Base-by-base conservation (phyloP, 2,329 filamentous ascomycete species). In the Diaporthe ampelina region DNA sequence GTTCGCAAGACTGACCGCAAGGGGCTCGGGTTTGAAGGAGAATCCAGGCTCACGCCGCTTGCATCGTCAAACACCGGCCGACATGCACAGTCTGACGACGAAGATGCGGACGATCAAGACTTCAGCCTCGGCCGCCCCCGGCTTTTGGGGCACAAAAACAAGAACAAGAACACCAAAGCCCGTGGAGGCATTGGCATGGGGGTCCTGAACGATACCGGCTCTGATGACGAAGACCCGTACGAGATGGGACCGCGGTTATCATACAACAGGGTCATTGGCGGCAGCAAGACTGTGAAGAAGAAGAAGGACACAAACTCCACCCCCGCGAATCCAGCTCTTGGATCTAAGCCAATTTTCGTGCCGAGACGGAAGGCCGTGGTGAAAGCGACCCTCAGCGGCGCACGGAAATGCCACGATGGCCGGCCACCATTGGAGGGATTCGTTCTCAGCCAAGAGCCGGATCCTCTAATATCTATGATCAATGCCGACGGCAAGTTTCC, bases 161-260 rank as follows among this genome's bases (percentile, higher is more conserved):
- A 72, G 4, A 76, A 78, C 2, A 88, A 86, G 70, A 90, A 91
- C 73, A 93, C 92, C 79, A 85, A 86, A 74, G 81, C 79, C 1
- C 88, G 88, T 70, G 91, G 93, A 3, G 94, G 94, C 0, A 94
- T 98, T 77, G 96, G 96, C 0, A 92, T 98, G 19, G 96, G 96
- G 0, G 88, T 98, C 1, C 84, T 98, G 59, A 98, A 98, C 79
- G 96, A 98, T 78, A 97, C 93, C 26, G 95, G 95, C 15, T 98
- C 96, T 6, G 97, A 98, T 78, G 95, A 98, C 59, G 97, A 98
- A 79, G 95, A 98, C 79, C 94, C 95, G 0, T 98, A 98, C 81
- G 94, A 96, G 74, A 92, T 98, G 70, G 96, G 96, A 0, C 97
- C 97, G 0, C 93, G 92, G 77, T 97, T 98, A 81, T 94, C 93